Conservation (phyloP, 768 basidiomycete species). For the Favolaschia claudopus region DNA sequence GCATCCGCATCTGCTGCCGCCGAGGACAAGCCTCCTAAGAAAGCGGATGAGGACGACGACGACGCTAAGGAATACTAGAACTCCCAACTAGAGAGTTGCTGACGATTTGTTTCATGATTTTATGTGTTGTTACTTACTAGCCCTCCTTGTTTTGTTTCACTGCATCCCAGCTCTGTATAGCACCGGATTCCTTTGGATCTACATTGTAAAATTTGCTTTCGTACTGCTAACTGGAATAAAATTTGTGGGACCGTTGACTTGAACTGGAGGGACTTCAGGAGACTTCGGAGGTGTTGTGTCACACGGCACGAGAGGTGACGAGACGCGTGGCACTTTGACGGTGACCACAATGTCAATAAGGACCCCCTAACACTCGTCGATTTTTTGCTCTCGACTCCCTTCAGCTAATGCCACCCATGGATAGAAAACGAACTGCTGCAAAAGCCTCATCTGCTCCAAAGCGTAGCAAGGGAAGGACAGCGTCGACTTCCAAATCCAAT, state of each 20-base stretch:
- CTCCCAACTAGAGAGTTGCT: background rate
- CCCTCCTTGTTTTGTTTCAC: background rate
- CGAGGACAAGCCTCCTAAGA: background rate
- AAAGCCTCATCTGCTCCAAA: background rate
- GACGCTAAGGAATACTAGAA: constrained; percentile 17
- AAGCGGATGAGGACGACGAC: constrained; percentile 16
- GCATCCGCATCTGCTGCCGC: background rate
- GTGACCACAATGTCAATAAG: too few species aligned
- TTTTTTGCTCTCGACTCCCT: background rate
- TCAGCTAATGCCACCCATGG: too few species aligned
- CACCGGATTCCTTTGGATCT: too few species aligned
- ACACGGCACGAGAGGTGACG: too few species aligned
- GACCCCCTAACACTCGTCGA: too few species aligned
- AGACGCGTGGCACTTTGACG: too few species aligned
- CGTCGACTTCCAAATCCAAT: background rate
- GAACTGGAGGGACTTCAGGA: too few species aligned
- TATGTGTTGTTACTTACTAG: background rate
- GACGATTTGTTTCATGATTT: background rate
- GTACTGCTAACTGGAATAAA: too few species aligned
- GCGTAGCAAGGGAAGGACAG: background rate
- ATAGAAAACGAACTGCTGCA: background rate
- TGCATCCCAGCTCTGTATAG: too few species aligned
- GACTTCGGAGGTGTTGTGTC: too few species aligned
- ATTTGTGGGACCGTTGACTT: too few species aligned
- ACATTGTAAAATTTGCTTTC: too few species aligned